Conservation (phyloP, 768 basidiomycete genomes). For the Rhodotorula graminis region DNA sequence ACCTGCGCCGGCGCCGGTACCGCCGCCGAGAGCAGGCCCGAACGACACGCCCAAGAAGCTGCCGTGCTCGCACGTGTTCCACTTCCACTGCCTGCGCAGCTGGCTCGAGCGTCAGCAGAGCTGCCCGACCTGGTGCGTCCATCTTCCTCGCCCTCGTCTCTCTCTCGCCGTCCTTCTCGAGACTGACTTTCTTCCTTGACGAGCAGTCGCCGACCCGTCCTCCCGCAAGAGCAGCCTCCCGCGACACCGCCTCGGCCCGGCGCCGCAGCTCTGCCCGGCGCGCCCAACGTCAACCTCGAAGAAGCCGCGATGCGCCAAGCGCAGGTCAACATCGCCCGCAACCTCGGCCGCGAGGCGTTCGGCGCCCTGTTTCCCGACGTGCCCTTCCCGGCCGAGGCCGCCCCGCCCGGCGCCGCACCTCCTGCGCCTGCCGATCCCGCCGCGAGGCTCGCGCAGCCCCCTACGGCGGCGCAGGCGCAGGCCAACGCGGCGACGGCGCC, state of each 20-base stretch:
- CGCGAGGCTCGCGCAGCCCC: not conserved
- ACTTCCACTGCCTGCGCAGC: constrained; percentile 91
- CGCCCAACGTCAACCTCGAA: constrained; percentile 22
- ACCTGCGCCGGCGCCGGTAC: constrained; percentile 26
- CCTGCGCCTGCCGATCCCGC: not conserved
- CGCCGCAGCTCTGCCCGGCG: not conserved
- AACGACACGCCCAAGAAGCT: constrained; percentile 96
- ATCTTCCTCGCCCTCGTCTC: not conserved
- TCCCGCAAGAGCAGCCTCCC: constrained; percentile 24
- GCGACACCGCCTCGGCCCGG: constrained; percentile 26
- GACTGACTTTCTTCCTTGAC: constrained; percentile 13
- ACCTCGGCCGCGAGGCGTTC: constrained; percentile 39
- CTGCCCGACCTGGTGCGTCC: constrained; percentile 88
- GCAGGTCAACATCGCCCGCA: constrained; percentile 36
- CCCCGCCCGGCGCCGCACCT: no score
- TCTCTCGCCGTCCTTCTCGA: constrained; percentile 30
- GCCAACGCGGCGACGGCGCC: constrained; percentile 13
- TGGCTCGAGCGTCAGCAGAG: constrained; percentile 99
- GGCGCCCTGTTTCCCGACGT: constrained; percentile 42
- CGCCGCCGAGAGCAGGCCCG: constrained; percentile 17
- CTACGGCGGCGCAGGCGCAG: not conserved
- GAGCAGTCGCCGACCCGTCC: constrained; percentile 39
- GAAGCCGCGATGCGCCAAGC: constrained; percentile 46
- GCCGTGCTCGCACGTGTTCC: constrained; percentile 95
- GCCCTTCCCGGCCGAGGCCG: constrained; percentile 37